Conservation (phyloP, 495 filamentous ascomycete genomes). For the Cairneyella variabilis region DNA sequence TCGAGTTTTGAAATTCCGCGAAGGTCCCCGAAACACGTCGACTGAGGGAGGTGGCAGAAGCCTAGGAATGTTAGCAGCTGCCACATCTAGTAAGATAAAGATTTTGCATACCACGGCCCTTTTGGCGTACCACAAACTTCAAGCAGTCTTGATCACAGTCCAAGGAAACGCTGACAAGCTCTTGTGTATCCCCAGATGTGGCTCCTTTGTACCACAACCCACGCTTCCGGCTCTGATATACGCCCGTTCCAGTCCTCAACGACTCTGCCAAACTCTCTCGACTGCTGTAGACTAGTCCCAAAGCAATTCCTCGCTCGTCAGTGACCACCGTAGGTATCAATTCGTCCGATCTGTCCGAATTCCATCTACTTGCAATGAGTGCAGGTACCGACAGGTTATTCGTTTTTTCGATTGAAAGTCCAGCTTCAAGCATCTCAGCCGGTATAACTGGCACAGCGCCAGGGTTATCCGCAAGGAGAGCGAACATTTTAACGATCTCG, state of each 20-base stretch:
- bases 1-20: conserved; percentile 78
- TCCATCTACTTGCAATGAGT: conserved; percentile 64
- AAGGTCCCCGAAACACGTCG: conserved; percentile 86
- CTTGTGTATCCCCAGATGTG: conserved; percentile 87
- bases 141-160: conserved; percentile 95
- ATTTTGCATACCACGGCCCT: conserved; percentile 56
- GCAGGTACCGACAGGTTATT: conserved; percentile 62
- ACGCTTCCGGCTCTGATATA: conserved; percentile 92
- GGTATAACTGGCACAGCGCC: conserved; percentile 73
- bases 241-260: conserved; percentile 79
- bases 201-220: conserved; percentile 97
- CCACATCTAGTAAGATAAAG: conserved; percentile 18
- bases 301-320: conserved; percentile 78
- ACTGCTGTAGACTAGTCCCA: conserved; percentile 92
- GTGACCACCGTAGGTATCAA: conserved; percentile 84
- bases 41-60: conserved; percentile 91
- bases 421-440: conserved; percentile 61
- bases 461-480: too few species aligned
- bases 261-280: conserved; percentile 85
- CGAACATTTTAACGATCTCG: background rate
- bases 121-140: conserved; percentile 83
- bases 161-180: conserved; percentile 75
- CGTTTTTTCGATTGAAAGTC: conserved; percentile 42
- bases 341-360: conserved; percentile 79
- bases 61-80: conserved; percentile 44